These are phyloP conservation scores for Nigrospora oryzae DNA, from an alignment of 2,329 filamentous ascomycete genomes.

Conservation along the genomic window DNA sequence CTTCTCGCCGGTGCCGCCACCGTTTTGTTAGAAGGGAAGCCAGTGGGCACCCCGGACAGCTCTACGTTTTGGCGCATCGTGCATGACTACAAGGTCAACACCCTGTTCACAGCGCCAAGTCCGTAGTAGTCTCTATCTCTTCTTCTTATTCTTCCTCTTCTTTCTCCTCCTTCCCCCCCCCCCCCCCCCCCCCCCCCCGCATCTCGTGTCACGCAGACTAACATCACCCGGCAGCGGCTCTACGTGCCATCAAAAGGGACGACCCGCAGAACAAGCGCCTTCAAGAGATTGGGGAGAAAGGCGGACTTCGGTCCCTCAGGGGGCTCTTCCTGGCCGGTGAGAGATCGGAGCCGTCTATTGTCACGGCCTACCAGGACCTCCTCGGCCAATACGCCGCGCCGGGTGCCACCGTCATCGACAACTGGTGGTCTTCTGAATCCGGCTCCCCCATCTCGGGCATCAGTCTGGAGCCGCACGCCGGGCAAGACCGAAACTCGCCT, in stretches of 20 bases:
- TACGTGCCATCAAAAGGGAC: constrained; percentile 79
- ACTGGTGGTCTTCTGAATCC: constrained; percentile 54
- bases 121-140: constrained; percentile 16
- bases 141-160: not conserved
- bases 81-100: constrained; percentile 77
- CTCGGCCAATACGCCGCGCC: constrained; percentile 57
- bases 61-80: constrained; percentile 83
- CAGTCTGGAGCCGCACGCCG: constrained; percentile 48
- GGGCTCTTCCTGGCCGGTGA: constrained; percentile 84
- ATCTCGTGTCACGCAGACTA: not conserved
- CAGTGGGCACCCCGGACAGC: constrained; percentile 41
- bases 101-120: constrained; percentile 77
- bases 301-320: constrained; percentile 62
- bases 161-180: no score
- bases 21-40: constrained; percentile 70
- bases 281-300: constrained; percentile 51
- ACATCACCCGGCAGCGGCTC: constrained; percentile 38
- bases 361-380: constrained; percentile 72
- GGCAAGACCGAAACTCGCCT: constrained; percentile 38
- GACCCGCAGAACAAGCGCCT: constrained; percentile 68
- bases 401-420: constrained; percentile 50
- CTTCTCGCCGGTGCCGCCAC: constrained; percentile 79
- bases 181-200: no score
- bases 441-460: constrained; percentile 51
- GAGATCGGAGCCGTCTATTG: constrained; percentile 77